phyloP scores from a whole-genome alignment of 805 yeast species.

The Candida incommunis region DNA sequence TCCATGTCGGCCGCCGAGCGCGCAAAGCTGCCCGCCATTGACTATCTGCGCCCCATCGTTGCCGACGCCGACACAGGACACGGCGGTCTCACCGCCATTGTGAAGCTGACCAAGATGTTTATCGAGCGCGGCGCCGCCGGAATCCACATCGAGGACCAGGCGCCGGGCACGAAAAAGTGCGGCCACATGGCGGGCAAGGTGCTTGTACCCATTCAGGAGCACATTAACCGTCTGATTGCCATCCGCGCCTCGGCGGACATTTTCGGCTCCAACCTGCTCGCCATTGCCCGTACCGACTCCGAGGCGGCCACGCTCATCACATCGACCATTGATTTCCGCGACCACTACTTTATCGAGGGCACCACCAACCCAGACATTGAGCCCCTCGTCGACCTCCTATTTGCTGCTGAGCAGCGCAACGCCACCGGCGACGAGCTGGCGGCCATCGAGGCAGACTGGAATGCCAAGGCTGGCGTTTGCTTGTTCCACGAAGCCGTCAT shows the following conservation, averaged over 20 bases:
- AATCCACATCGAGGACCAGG: slow-evolving; percentile 97
- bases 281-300: slow-evolving; percentile 92
- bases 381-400: slow-evolving; percentile 64
- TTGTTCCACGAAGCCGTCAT: slow-evolving; percentile 84
- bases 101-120: slow-evolving; percentile 89
- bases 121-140: slow-evolving; percentile 99
- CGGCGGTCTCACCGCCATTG: slow-evolving; percentile 94
- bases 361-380: slow-evolving; percentile 72
- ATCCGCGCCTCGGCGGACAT: slow-evolving; percentile 93
- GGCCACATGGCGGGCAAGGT: slow-evolving; percentile 99
- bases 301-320: slow-evolving; percentile 95
- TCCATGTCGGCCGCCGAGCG: slow-evolving; percentile 48
- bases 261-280: slow-evolving; percentile 70
- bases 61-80: slow-evolving; percentile 99
- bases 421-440: slow-evolving; percentile 57
- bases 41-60: slow-evolving; percentile 84
- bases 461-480: slow-evolving; percentile 65
- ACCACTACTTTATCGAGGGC: slow-evolving; percentile 85
- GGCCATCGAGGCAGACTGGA: slow-evolving; percentile 71
- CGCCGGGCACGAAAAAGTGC: slow-evolving; percentile 97
- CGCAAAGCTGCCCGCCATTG: slow-evolving; percentile 57
- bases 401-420: slow-evolving; percentile 68
- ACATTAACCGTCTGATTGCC: slow-evolving; percentile 85
- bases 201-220: slow-evolving; percentile 94
- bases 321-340: slow-evolving; percentile 87